These are phyloP conservation scores for Anthracocystis walkeri DNA, from an alignment of 1,284 basidiomycete genomes.

Conservation along the genomic window DNA sequence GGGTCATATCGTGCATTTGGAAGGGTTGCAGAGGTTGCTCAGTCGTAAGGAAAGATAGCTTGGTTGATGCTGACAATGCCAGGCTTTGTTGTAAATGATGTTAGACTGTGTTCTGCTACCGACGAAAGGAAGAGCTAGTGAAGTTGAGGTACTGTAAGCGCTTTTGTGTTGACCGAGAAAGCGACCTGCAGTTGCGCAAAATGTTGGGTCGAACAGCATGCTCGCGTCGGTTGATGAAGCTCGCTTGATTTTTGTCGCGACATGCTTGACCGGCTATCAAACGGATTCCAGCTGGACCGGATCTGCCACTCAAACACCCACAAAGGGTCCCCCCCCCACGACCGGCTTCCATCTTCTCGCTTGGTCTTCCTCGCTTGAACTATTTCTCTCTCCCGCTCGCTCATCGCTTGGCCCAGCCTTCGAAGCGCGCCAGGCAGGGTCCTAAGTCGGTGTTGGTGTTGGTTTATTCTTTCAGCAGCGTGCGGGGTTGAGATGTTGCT, in stretches of 20 bases:
- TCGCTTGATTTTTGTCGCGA: slow-evolving; percentile 11
- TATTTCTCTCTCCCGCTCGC: neutral
- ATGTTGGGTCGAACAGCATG: slow-evolving; percentile 12
- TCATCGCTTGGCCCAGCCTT: neutral
- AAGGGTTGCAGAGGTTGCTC: slow-evolving; percentile 39
- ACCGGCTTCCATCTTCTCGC: slow-evolving; percentile 13
- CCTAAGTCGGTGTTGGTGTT: slow-evolving; percentile 1
- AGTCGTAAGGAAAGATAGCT: slow-evolving; percentile 32
- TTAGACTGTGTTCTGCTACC: neutral
- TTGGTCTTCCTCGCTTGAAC: slow-evolving; percentile 37
- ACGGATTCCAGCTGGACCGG: slow-evolving; percentile 11
- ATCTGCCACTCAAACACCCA: neutral
- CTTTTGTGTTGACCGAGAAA: neutral
- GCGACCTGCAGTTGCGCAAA: slow-evolving; percentile 11
- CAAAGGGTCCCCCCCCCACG: neutral
- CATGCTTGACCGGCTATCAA: slow-evolving; percentile 15
- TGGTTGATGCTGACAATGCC: neutral
- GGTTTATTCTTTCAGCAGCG: slow-evolving; percentile 4
- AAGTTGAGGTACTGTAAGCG: neutral
- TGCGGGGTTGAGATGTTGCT: neutral
- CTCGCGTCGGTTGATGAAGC: slow-evolving; percentile 19
- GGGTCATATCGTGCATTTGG: slow-evolving; percentile 61
- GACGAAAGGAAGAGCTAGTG: neutral
- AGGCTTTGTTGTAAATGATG: neutral
- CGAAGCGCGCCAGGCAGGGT: slow-evolving; percentile 6